phyloP scores from a whole-genome alignment of 495 filamentous ascomycete species.

The Penicillium riverlandense region DNA sequence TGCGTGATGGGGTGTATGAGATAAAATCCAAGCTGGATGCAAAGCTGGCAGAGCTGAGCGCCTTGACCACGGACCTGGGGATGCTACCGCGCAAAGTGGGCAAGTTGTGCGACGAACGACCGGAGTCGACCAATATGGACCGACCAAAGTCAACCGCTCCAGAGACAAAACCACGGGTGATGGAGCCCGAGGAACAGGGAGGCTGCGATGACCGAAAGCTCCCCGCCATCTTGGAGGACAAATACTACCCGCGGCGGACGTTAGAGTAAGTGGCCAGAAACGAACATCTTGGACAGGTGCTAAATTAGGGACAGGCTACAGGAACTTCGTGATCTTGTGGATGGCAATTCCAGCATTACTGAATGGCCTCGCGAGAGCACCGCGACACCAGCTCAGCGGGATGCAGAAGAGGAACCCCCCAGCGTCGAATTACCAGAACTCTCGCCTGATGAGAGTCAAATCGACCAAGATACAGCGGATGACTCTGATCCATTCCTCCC shows the following conservation, averaged over 20 bases:
- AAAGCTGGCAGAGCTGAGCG: constrained; percentile 60
- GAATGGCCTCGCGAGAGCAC: constrained; percentile 61
- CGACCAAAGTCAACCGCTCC: constrained; percentile 10
- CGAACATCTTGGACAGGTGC: constrained; percentile 3
- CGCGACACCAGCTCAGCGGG: constrained; percentile 48
- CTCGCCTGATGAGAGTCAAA: neutral
- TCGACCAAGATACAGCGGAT: neutral
- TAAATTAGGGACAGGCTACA: constrained; percentile 25
- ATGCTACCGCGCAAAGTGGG: constrained; percentile 32
- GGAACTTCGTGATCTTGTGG: constrained; percentile 37
- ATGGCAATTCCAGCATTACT: constrained; percentile 37
- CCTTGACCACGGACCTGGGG: constrained; percentile 57
- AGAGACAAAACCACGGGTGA: constrained; percentile 7
- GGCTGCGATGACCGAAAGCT: constrained; percentile 53
- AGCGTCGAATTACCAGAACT: constrained; percentile 17
- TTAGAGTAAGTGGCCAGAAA: constrained; percentile 52
- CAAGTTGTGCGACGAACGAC: constrained; percentile 9
- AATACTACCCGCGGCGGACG: constrained; percentile 63
- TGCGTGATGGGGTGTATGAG: constrained; percentile 49
- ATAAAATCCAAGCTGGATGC: constrained; percentile 63
- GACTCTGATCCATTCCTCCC: constrained; percentile 16
- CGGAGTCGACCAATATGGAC: constrained; percentile 6
- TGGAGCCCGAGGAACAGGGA: constrained; percentile 5
- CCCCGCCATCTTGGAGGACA: constrained; percentile 79
- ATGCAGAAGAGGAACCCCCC: constrained; percentile 55